A percentile compares a stretch with the other conserved stretches of the same genome.
phyloP scores from a whole-genome alignment of 83 land plant genomes.

The Larix sibirica region DNA sequence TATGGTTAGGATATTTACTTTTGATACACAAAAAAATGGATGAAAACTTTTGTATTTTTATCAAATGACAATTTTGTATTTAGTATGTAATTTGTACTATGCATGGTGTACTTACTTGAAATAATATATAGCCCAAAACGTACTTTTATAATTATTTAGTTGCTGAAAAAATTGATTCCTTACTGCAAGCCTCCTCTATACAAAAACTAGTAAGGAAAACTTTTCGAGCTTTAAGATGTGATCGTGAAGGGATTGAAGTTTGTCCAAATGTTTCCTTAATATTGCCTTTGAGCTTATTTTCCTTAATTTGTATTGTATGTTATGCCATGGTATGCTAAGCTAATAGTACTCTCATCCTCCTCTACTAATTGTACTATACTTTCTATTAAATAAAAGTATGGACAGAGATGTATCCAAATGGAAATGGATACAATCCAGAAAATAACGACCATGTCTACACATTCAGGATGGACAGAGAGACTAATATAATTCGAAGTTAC shows the following conservation, averaged over 20 bases:
- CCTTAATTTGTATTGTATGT: too few species aligned
- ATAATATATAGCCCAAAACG: neutral
- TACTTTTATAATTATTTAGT: neutral
- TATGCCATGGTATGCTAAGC: too few species aligned
- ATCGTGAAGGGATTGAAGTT: slow-evolving; percentile 5
- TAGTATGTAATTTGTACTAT: neutral
- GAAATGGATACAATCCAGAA: too few species aligned
- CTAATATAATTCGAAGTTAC: too few species aligned
- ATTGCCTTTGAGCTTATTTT: too few species aligned
- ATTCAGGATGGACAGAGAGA: too few species aligned
- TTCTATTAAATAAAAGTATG: too few species aligned
- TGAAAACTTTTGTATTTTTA: neutral
- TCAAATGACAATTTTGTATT: neutral
- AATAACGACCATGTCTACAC: too few species aligned
- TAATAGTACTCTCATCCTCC: too few species aligned
- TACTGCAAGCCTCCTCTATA: slow-evolving; percentile 1
- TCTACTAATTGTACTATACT: too few species aligned
- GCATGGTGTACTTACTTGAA: neutral
- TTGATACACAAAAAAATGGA: neutral
- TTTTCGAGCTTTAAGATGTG: neutral
- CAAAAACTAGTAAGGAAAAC: slow-evolving; percentile 9
- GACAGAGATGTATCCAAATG: too few species aligned
- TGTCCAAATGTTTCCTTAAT: too few species aligned
- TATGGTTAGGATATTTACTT: neutral
- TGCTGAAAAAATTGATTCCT: neutral